Base-by-base conservation (phyloP, 768 basidiomycete genomes). In the Hirschioporus abietinus region DNA sequence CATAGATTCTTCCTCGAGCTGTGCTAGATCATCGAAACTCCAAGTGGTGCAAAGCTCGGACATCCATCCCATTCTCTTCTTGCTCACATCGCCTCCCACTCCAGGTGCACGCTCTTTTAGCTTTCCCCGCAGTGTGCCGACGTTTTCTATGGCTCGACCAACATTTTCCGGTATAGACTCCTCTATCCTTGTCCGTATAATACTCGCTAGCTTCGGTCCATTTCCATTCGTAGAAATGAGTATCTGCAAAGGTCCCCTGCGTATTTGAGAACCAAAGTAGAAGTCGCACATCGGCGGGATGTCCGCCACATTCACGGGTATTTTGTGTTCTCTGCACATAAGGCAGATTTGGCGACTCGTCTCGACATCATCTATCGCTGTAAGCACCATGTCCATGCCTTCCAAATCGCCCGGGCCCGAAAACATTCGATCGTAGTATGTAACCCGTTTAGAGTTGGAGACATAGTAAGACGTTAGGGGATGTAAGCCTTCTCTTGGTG, bases 241-340 rank as follows among this genome's bases (percentile, higher is more conserved):
- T 69, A 99, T 87, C 77, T 97, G 95, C 25, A 99, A 79, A 0
- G 96, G 93, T 0, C 96, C 96, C 68, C 88, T 84, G 34, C 93
- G 89, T 67, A 98, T 88, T 75, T 94, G 92, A 2, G 93, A 91
- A 63, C 97, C 97, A 78, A 99, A 99, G 81, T 96, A 99, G 74
- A 99, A 99, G 78, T 99, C 96, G 82, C 97, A 99, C 58, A 89
- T 86, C 59, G 92, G 88, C 1, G 97, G 97, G 67, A 98, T 91
- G 79, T 99, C 96, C 52, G 97, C 97, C 68, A 95, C 94, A 77
- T 99, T 99, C 65, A 96, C 90, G 7, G 95, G 94, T 63, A 98
- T 90, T 61, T 81, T 84, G 64, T 76, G 81, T 26, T 83, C 80
- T 65, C 94, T 80, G 71, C 91, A 91, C 71, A 89, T 79, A 9